Evolutionary conservation across 2,329 filamentous ascomycete species (phyloP), one percentile per base, ranked within the genome.

Genomic region (Fusarium sp.): DNA sequence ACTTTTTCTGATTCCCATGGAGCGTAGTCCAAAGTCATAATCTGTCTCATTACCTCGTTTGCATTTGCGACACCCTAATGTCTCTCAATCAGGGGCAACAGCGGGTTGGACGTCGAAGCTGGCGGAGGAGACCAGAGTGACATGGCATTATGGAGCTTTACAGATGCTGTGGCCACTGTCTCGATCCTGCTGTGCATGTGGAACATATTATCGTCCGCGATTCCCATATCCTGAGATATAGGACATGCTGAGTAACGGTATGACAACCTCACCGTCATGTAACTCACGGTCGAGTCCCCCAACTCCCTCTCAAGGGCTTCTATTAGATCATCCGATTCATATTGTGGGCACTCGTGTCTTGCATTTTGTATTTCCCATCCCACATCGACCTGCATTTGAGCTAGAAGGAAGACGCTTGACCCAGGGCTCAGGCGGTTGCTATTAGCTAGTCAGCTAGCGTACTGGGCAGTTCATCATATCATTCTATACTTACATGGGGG

Each of bases 201-300:
- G 17, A 78, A 78, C 22, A 83, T 75, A 2, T 82, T 74, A 3
- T 83, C 82, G 17, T 73, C 65, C 18, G 60, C 55, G 15, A 69
- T 61, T 15, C 75, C 72, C 3, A 60, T 34, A 6, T 70, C 60
- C 10, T 59, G 74, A 14, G 75, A 75, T 18, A 78, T 74, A 1
- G 84, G 81, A 72, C 90, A 89, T 0, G 82, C 85, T 1, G 88
- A 87, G 71, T 90, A 87, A 3, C 80, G 80, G 71, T 90, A 91
- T 8, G 79, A 83, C 9, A 90, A 69, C 20, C 80, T 79, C 17
- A 90, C 79, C 5, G 81, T 81, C 50, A 90, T 76, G 66, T 87
- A 90, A 34, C 84, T 81, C 17, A 81, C 81, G 20, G 76, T 76
- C 5, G 79, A 79, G 53, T 82, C 80, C 31, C 87, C 87, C 4